Evolutionary conservation across 2,329 filamentous ascomycete genomes (phyloP), one percentile per base, ranked within the genome.

Genomic region (Xylaria sp.): DNA sequence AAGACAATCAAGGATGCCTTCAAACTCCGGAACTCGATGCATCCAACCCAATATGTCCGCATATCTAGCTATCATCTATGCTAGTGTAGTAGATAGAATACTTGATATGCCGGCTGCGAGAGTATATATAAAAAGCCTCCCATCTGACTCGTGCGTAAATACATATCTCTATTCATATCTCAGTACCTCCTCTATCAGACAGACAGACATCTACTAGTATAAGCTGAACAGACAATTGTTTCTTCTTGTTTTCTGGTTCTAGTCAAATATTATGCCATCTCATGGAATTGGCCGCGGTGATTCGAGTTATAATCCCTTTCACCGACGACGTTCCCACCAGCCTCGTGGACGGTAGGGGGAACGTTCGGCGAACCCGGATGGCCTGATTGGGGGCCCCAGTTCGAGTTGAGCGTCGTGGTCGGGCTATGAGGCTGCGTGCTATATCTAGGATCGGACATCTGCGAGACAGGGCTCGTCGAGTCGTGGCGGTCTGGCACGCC

Each of bases 261-360:
- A 38, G 4, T 23, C 15, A 6, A 17, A 2, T 42, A 42, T 63
- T 33, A 82, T 13, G 73, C 76, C 72, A 84, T 68, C 76, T 84
- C 82, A 51, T 83, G 81, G 65, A 83, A 80, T 63, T 83, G 74
- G 1, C 81, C 81, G 9, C 71, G 78, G 61, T 81, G 80, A 54
- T 80, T 75, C 28, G 73, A 61, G 58, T 79, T 77, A 11, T 74
- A 74, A 42, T 75, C 75, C 3, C 69, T 58, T 13, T 70, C 74
- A 10, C 81, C 80, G 13, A 79, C 74, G 4, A 71, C 74, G 20
- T 78, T 77, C 1, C 77, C 77, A 28, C 79, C 78, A 1, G 80
- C 81, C 74, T 84, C 82, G 65, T 83, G 76, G 28, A 82, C 77
- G 1, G 74, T 76, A 0, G 71, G 69, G 13, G 75, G 76, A 0